Evolutionary conservation across 805 yeast species (phyloP), one percentile per base, ranked within the genome.

Genomic region (Yamadazyma endophytica): DNA sequence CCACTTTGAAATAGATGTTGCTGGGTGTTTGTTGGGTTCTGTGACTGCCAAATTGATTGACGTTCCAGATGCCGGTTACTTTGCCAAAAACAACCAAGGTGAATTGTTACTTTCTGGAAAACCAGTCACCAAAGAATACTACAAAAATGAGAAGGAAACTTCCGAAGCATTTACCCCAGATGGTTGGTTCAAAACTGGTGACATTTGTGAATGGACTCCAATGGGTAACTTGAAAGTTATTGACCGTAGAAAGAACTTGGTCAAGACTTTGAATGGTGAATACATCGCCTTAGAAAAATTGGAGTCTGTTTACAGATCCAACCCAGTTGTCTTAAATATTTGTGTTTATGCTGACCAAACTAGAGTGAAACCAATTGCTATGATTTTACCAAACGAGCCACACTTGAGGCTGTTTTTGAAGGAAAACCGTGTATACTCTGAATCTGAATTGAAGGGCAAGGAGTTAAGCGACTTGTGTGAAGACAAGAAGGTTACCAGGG

Each of bases 111-210:
- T 92, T 48, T 65, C 68, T 44, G 97, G 97, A 50, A 74, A 65
- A 16, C 69, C 82, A 28, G 82, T 92, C 29, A 69, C 80, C 21
- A 64, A 73, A 17, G 88, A 84, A 50, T 92, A 92, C 64, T 92
- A 72, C 68, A 75, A 79, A 58, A 89, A 90, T 58, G 79, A 76
- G 37, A 69, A 77, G 53, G 97, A 89, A 63, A 90, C 96, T 13
- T 58, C 67, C 28, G 76, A 60, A 13, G 85, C 94, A 1, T 78
- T 83, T 50, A 68, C 72, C 28, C 83, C 82, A 39, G 89, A 84
- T 47, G 94, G 89, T 15, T 92, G 97, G 97, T 92, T 92, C 70
- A 73, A 69, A 55, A 92, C 97, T 20, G 98, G 98, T 60, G 98
- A 92, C 59, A 87, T 92, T 60, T 96, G 90, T 54, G 88, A 86